A percentile compares a stretch with the other conserved stretches of the same genome.
Conservation (phyloP, 1,284 basidiomycete species). For the Boletus holoroseus region DNA sequence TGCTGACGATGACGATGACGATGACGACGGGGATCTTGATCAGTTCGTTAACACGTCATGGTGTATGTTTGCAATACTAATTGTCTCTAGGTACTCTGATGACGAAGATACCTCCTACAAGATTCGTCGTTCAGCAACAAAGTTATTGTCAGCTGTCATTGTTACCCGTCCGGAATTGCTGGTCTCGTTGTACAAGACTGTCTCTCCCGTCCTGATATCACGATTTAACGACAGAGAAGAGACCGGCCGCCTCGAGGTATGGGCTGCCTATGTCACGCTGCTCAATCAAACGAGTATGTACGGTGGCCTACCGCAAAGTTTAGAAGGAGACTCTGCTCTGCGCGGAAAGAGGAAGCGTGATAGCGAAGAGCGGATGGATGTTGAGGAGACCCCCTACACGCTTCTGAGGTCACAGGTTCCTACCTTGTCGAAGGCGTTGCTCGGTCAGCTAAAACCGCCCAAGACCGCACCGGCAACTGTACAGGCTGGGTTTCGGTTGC, state of each 20-base stretch:
- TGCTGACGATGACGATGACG: constrained; percentile 69
- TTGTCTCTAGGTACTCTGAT: constrained; percentile 74
- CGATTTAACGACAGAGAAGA: constrained; percentile 94
- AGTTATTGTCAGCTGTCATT: constrained; percentile 81
- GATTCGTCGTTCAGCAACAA: constrained; percentile 89
- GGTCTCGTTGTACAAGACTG: constrained; percentile 70
- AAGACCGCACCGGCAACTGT: constrained; percentile 78
- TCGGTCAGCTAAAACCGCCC: constrained; percentile 76
- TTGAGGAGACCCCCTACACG: constrained; percentile 70
- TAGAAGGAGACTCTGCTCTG: constrained; percentile 46
- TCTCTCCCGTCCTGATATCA: constrained; percentile 84
- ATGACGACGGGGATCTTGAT: constrained; percentile 76
- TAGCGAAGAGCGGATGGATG: constrained; percentile 62
- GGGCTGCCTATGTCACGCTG: constrained; percentile 78
- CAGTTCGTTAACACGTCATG: constrained; percentile 40
- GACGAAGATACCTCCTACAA: constrained; percentile 99
- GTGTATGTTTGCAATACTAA: constrained; percentile 3
- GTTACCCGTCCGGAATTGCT: constrained; percentile 86
- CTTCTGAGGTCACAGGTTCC: constrained; percentile 75
- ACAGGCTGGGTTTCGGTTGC: constrained; percentile 79
- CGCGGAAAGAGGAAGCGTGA: constrained; percentile 78
- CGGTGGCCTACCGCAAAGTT: constrained; percentile 51
- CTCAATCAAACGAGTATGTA: constrained; percentile 81
- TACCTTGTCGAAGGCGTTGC: constrained; percentile 71
- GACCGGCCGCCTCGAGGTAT: constrained; percentile 91